phyloP scores from a whole-genome alignment of 2,329 filamentous ascomycete species.

The Paraphaeosphaeria minitans region DNA sequence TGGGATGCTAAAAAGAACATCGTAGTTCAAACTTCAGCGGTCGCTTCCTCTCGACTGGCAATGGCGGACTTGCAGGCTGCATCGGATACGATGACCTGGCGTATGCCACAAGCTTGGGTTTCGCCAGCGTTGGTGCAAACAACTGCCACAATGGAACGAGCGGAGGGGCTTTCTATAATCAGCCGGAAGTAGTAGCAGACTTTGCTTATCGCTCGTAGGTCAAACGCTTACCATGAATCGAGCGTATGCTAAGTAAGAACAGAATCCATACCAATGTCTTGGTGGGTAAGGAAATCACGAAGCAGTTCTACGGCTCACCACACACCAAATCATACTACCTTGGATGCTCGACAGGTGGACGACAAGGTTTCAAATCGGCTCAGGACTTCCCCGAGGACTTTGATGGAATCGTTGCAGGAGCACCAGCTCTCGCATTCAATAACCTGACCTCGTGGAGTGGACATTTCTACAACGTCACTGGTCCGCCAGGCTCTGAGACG shows the following conservation, averaged over 20 bases:
- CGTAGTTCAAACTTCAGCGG: conserved; percentile 40
- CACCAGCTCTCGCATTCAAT: conserved; percentile 36
- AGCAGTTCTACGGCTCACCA: conserved; percentile 44
- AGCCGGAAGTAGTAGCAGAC: conserved; percentile 52
- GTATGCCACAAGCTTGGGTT: conserved; percentile 47
- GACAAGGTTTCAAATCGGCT: conserved; percentile 32
- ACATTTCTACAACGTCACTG: conserved; percentile 36
- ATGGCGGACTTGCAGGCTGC: conserved; percentile 51
- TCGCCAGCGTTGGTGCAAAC: conserved; percentile 49
- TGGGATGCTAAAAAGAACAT: not conserved
- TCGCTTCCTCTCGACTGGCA: conserved; percentile 44
- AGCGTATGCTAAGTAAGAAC: not conserved
- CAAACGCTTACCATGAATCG: not conserved
- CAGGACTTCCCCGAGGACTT: conserved; percentile 37
- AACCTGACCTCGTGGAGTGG: conserved; percentile 43
- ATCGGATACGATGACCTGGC: conserved; percentile 47
- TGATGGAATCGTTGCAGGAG: conserved; percentile 37
- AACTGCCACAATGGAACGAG: conserved; percentile 52
- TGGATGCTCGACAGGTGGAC: conserved; percentile 38
- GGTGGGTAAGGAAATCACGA: conserved; percentile 46
- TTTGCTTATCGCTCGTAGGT: conserved; percentile 51
- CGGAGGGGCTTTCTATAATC: conserved; percentile 52
- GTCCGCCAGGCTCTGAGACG: conserved; percentile 34
- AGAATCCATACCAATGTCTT: conserved; percentile 24
- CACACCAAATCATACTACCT: conserved; percentile 46